Evolutionary conservation across 306 rosid species (phyloP).

Genomic region (Luffa aegyptiaca): DNA sequence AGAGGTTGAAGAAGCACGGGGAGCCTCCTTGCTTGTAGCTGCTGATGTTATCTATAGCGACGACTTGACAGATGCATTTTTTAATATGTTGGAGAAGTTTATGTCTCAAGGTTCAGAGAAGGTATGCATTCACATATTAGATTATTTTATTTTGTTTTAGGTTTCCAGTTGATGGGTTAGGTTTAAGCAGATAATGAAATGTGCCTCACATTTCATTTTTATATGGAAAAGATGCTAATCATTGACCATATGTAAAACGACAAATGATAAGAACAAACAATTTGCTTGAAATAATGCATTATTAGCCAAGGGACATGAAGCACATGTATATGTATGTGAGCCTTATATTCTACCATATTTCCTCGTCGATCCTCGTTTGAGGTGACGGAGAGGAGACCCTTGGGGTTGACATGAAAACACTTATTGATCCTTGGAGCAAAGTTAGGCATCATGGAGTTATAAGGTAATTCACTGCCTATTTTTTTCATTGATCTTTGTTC

Average conservation of each 20-base stretch:
- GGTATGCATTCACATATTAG: slow-evolving; percentile 30
- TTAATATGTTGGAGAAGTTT: slow-evolving; percentile 43
- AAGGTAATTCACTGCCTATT: background rate
- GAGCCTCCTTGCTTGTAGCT: slow-evolving; percentile 70
- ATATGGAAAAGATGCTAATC: slow-evolving; percentile 3
- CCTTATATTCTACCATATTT: background rate
- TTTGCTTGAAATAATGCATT: slow-evolving; percentile 2
- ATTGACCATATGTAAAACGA: slow-evolving; percentile 1
- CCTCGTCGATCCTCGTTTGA: background rate
- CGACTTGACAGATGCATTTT: slow-evolving; percentile 75
- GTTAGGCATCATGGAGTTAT: background rate
- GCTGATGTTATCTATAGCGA: slow-evolving; percentile 89
- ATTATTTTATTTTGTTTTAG: background rate
- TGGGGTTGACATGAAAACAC: background rate
- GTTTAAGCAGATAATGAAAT: background rate
- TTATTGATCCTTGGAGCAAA: background rate
- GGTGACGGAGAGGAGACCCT: background rate
- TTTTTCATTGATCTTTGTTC: background rate
- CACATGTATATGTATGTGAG: background rate
- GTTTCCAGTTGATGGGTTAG: background rate
- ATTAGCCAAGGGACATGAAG: slow-evolving; percentile 3
- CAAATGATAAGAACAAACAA: background rate
- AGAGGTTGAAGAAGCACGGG: slow-evolving; percentile 60
- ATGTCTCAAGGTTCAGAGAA: slow-evolving; percentile 65
- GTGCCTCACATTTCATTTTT: background rate